Base-by-base conservation (phyloP, 2,329 filamentous ascomycete genomes). In the Microsporum ferrugineum region DNA sequence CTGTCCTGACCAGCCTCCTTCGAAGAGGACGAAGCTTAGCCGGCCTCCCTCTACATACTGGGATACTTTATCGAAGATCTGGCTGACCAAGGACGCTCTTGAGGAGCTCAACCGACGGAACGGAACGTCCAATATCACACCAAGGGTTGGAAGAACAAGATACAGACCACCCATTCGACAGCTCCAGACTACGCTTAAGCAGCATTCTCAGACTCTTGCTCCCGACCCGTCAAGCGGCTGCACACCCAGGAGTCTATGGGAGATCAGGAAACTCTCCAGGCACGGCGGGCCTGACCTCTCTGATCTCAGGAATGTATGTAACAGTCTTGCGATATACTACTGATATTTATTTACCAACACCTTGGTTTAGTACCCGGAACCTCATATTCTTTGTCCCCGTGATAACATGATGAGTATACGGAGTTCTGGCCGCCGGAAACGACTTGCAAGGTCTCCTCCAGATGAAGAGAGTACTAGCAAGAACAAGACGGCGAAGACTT, bases 31-130 rank as follows among this genome's bases (percentile, higher is more conserved):
- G 45, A 47, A 47, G 43, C 43, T 47, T 14, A 14, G 14, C 5
- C 45, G 5, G 29, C 45, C 17, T 23, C 1, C 17, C 3, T 31
- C 62, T 53, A 43, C 41, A 58, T 63, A 62, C 57, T 70, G 64
- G 66, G 68, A 70, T 60, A 67, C 62, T 57, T 51, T 70, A 29
- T 68, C 66, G 4, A 65, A 65, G 57, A 64, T 67, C 47, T 23
- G 17, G 17, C 17, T 23, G 17, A 23, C 17, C 17, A 23, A 23
- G 17, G 17, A 23, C 17, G 17, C 64, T 7, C 60, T 69, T 47
- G 41, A 57, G 61, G 68, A 69, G 63, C 51, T 69, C 12, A 61
- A 69, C 60, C 64, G 62, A 59, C 65, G 66, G 36, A 66, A 63
- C 47, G 41, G 17, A 33, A 10, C 17, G 29, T 5, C 4, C 12